These are phyloP conservation scores for Geum urbanum DNA, from an alignment of 306 rosid species.

Conservation along the genomic window DNA sequence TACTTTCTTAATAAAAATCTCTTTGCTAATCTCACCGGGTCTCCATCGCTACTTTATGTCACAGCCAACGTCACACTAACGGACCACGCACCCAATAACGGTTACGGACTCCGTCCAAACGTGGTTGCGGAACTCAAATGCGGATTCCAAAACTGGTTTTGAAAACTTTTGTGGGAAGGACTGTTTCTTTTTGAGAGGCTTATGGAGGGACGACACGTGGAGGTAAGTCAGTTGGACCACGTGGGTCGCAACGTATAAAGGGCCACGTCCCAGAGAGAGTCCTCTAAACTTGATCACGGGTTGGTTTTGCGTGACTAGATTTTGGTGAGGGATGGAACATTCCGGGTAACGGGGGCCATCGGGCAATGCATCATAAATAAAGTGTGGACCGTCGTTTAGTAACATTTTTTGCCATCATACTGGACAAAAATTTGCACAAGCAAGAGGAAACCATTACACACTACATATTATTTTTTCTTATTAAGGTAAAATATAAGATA, in stretches of 20 bases:
- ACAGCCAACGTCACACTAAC: constrained; percentile 11
- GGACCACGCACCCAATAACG: constrained; percentile 2
- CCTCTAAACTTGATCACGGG: neutral
- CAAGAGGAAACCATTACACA: no score
- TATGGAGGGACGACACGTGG: constrained; percentile 24
- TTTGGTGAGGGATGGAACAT: neutral
- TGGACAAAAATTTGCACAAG: no score
- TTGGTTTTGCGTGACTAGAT: constrained; percentile 1
- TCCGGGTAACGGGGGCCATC: neutral
- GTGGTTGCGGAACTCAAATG: constrained; percentile 18
- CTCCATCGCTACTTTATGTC: neutral
- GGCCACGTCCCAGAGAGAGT: neutral
- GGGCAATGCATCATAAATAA: neutral
- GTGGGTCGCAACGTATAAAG: neutral
- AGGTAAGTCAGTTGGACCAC: neutral
- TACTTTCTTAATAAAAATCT: neutral
- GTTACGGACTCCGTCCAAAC: constrained; percentile 9
- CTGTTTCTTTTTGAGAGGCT: neutral
- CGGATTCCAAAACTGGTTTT: constrained; percentile 1
- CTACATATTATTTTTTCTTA: no score
- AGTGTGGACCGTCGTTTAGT: neutral
- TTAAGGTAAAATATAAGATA: no score
- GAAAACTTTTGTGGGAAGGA: neutral
- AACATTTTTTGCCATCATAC: neutral
- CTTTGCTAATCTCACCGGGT: neutral